These are phyloP conservation scores for Macrolepiota albuminosa DNA, from an alignment of 768 basidiomycete species.

Conservation along the genomic window DNA sequence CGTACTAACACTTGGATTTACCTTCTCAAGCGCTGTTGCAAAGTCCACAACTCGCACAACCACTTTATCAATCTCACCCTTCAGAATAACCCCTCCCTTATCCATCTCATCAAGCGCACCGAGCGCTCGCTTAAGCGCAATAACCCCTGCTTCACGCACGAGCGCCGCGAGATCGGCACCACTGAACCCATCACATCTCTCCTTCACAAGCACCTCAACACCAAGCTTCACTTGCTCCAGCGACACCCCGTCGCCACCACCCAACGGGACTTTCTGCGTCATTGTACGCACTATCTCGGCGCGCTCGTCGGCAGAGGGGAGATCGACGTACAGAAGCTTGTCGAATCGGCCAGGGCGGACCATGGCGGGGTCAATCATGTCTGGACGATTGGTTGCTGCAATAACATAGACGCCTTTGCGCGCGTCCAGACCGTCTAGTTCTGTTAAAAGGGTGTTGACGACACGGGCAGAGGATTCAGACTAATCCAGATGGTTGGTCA, in stretches of 20 bases:
- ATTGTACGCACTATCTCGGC: constrained; percentile 82
- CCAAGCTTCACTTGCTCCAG: constrained; percentile 19
- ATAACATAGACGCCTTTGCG: constrained; percentile 90
- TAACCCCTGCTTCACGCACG: constrained; percentile 85
- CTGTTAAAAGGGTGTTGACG: constrained; percentile 91
- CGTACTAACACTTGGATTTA: constrained; percentile 79
- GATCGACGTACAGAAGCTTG: constrained; percentile 90
- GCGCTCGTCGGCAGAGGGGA: constrained; percentile 70
- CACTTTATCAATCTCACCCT: constrained; percentile 27
- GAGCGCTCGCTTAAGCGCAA: constrained; percentile 66
- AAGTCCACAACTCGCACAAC: constrained; percentile 68
- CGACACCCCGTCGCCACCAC: constrained; percentile 14
- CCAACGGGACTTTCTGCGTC: constrained; percentile 65
- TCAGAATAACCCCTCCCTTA: constrained; percentile 17
- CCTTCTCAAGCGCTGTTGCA: constrained; percentile 65
- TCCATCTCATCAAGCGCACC: constrained; percentile 67
- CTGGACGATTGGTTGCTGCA: constrained; percentile 91
- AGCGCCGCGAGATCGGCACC: constrained; percentile 89
- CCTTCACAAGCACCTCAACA: constrained; percentile 45
- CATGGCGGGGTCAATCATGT: constrained; percentile 98
- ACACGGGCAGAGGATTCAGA: constrained; percentile 92
- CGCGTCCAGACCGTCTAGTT: constrained; percentile 87
- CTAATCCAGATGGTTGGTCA: constrained; percentile 28
- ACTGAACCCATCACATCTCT: constrained; percentile 80
- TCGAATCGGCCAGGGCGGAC: constrained; percentile 94